A percentile compares a stretch with the other conserved stretches of the same genome.
Evolutionary conservation across 75 land plant species (phyloP).

Genomic region (Pseudotsuga menziesii): DNA sequence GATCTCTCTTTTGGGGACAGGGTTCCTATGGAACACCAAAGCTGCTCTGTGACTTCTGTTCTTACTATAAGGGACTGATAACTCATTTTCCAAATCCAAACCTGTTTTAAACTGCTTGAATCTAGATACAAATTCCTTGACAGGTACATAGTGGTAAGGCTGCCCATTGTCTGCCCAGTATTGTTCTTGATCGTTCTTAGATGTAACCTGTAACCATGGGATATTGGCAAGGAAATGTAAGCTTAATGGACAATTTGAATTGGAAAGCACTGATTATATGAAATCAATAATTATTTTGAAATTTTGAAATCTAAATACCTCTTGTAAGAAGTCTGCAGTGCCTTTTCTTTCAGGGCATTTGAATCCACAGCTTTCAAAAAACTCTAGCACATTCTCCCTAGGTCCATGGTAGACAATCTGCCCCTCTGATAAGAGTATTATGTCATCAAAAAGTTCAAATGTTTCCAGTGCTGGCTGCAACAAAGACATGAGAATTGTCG

Average conservation of each 20-base stretch:
- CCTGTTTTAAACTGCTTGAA: slow-evolving; percentile 78
- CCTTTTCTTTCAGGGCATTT: slow-evolving; percentile 72
- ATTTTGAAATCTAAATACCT: slow-evolving; percentile 30
- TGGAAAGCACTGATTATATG: neutral
- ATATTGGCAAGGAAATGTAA: neutral
- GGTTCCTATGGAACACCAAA: slow-evolving; percentile 41
- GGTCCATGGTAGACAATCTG: slow-evolving; percentile 86
- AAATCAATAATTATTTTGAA: neutral
- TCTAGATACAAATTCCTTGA: slow-evolving; percentile 54
- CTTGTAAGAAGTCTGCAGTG: slow-evolving; percentile 81
- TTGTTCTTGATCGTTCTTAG: slow-evolving; percentile 88
- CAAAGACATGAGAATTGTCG: slow-evolving; percentile 72
- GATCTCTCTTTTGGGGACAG: slow-evolving; percentile 58
- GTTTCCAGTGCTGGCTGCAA: slow-evolving; percentile 97
- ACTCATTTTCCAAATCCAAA: slow-evolving; percentile 31
- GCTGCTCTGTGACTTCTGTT: slow-evolving; percentile 65
- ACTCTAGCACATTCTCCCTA: slow-evolving; percentile 60
- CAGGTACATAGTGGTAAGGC: slow-evolving; percentile 69
- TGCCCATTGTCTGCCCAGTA: slow-evolving; percentile 65
- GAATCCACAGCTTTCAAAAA: slow-evolving; percentile 74
- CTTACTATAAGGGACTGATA: slow-evolving; percentile 67
- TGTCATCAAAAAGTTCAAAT: slow-evolving; percentile 78
- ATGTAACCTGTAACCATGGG: slow-evolving; percentile 59
- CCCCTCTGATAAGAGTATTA: slow-evolving; percentile 74
- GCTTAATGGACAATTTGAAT: neutral